These are phyloP conservation scores for Corniculantispora saksenae DNA, from an alignment of 2,329 filamentous ascomycete species.

Conservation along the genomic window DNA sequence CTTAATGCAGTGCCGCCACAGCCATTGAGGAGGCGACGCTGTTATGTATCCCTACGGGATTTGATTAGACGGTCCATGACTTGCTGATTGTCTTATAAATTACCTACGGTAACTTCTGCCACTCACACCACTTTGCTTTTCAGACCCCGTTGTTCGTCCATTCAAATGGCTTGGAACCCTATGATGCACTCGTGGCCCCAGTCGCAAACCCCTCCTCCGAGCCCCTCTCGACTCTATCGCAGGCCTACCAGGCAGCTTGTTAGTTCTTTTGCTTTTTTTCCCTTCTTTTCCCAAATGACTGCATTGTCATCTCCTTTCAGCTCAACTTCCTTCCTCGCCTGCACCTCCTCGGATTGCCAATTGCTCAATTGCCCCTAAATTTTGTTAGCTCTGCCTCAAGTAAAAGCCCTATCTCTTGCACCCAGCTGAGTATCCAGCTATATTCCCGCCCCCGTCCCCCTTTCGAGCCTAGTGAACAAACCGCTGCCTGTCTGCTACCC, in stretches of 20 bases:
- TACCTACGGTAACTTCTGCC: background rate
- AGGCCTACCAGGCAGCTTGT: too few species aligned
- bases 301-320: too few species aligned
- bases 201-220: background rate
- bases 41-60: background rate
- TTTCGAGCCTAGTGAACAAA: constrained; percentile 3
- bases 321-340: too few species aligned
- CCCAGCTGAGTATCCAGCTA: background rate
- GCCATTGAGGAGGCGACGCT: background rate
- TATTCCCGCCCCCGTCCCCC: constrained; percentile 1
- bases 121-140: constrained; percentile 1
- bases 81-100: background rate
- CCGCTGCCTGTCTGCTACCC: background rate
- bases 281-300: background rate
- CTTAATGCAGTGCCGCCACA: background rate
- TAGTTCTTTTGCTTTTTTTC: too few species aligned
- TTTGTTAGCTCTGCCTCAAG: constrained; percentile 4
- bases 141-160: constrained; percentile 1
- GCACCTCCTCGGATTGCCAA: background rate
- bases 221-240: background rate
- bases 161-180: background rate
- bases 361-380: background rate
- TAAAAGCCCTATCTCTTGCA: background rate
- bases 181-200: background rate
- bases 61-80: background rate